A percentile compares a stretch with the other conserved stretches of the same genome.
Evolutionary conservation across 306 rosid genomes (phyloP).

Genomic region (Fragaria ananassa): DNA sequence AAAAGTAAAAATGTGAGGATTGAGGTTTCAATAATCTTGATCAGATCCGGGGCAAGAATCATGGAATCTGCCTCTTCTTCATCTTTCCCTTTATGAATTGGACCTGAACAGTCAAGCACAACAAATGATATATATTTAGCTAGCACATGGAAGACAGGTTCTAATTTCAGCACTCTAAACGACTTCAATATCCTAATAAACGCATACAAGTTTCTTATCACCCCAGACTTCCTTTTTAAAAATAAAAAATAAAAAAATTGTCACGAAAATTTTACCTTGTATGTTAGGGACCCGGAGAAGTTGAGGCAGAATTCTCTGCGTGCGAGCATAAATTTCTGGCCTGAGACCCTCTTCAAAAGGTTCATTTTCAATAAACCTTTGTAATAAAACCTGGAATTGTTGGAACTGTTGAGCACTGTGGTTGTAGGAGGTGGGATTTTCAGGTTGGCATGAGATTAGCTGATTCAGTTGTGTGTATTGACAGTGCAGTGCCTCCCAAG

Average conservation of each 20-base stretch:
- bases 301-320: conserved; percentile 60
- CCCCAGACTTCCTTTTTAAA: neutral
- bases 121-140: neutral
- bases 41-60: conserved; percentile 74
- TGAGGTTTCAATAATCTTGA: conserved; percentile 59
- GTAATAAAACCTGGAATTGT: conserved; percentile 89
- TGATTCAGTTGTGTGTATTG: conserved; percentile 79
- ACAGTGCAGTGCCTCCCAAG: conserved; percentile 98
- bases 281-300: conserved; percentile 82
- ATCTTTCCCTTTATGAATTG: conserved; percentile 46
- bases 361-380: conserved; percentile 91
- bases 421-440: conserved; percentile 63
- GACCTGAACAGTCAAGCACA: conserved; percentile 47
- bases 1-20: conserved; percentile 75
- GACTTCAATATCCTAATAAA: neutral
- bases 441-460: conserved; percentile 76
- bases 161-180: neutral
- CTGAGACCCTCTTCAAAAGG: conserved; percentile 80
- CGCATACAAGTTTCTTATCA: neutral
- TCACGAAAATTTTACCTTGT: conserved; percentile 44
- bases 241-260: too few species aligned
- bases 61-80: conserved; percentile 50
- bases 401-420: conserved; percentile 83
- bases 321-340: conserved; percentile 71
- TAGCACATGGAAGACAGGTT: neutral